phyloP scores from a whole-genome alignment of 2,329 filamentous ascomycete genomes.

The Monilinia fructicola region DNA sequence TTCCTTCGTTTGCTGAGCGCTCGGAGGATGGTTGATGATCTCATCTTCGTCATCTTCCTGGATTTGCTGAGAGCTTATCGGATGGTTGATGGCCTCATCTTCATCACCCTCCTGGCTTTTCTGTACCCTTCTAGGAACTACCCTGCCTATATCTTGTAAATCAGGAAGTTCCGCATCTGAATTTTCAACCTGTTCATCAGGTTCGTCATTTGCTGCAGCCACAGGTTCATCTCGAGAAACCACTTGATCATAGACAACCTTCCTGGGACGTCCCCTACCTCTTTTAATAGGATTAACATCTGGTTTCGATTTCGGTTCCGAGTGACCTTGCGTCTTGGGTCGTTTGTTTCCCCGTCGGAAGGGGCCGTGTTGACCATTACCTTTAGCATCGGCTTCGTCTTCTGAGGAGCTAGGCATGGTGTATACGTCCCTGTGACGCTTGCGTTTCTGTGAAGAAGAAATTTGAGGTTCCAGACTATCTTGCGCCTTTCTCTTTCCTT shows the following conservation, averaged over 20 bases:
- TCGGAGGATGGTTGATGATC: not conserved
- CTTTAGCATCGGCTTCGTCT: not conserved
- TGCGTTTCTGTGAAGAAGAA: slow-evolving; percentile 10
- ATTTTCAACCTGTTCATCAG: not conserved
- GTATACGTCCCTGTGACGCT: not conserved
- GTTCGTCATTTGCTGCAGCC: not conserved
- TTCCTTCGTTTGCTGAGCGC: not conserved
- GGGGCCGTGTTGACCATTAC: not conserved
- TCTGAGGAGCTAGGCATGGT: not conserved
- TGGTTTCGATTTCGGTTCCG: not conserved
- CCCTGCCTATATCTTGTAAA: not conserved
- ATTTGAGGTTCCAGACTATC: not conserved
- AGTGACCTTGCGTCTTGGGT: not conserved
- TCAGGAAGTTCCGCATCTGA: not conserved
- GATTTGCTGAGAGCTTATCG: not conserved
- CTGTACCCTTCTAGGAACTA: not conserved
- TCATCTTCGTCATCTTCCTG: not conserved
- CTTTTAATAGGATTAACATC: slow-evolving; percentile 16
- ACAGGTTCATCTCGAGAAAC: not conserved
- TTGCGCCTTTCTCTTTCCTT: slow-evolving; percentile 3
- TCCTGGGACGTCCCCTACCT: slow-evolving; percentile 19
- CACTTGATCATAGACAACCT: not conserved
- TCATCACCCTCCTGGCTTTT: not conserved
- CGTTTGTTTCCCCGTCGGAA: not conserved
- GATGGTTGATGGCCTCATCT: too few species aligned